Conservation (phyloP, 2,329 filamentous ascomycete genomes). For the Ceratocystiopsis minuta region DNA sequence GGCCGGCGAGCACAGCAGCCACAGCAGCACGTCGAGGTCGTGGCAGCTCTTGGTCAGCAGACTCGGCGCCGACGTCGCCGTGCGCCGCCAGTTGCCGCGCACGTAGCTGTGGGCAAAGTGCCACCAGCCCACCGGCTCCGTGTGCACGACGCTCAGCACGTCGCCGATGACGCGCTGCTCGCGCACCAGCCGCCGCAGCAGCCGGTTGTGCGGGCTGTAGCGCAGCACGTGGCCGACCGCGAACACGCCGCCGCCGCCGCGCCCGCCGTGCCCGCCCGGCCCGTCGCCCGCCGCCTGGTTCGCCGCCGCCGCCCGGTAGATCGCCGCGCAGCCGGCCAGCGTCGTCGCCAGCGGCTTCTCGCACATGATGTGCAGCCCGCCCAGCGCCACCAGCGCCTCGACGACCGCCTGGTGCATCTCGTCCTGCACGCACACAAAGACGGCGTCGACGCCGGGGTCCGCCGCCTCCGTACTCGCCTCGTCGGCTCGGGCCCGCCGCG, state of each 20-base stretch:
- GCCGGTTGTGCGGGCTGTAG: constrained; percentile 83
- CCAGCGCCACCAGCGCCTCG: constrained; percentile 48
- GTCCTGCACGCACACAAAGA: constrained; percentile 56
- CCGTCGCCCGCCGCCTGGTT: constrained; percentile 4
- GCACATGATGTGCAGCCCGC: constrained; percentile 67
- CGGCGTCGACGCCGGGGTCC: constrained; percentile 39
- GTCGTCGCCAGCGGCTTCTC: constrained; percentile 85
- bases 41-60: constrained; percentile 92
- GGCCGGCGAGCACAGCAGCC: constrained; percentile 66
- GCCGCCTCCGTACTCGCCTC: constrained; percentile 25
- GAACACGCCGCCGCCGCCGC: constrained; percentile 27
- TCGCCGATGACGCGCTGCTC: constrained; percentile 66
- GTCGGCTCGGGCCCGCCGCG: constrained; percentile 31
- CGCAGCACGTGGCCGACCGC: constrained; percentile 86
- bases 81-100: constrained; percentile 81
- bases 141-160: constrained; percentile 71
- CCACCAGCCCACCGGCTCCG: constrained; percentile 91
- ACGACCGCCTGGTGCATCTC: constrained; percentile 76
- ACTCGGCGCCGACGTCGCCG: constrained; percentile 57
- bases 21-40: constrained; percentile 83
- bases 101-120: constrained; percentile 88
- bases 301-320: constrained; percentile 39
- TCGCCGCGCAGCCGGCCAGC: constrained; percentile 58
- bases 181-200: constrained; percentile 61
- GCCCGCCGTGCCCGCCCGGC: constrained; percentile 13